Base-by-base conservation (phyloP, 1,284 basidiomycete species). In the Boletus sp. region DNA sequence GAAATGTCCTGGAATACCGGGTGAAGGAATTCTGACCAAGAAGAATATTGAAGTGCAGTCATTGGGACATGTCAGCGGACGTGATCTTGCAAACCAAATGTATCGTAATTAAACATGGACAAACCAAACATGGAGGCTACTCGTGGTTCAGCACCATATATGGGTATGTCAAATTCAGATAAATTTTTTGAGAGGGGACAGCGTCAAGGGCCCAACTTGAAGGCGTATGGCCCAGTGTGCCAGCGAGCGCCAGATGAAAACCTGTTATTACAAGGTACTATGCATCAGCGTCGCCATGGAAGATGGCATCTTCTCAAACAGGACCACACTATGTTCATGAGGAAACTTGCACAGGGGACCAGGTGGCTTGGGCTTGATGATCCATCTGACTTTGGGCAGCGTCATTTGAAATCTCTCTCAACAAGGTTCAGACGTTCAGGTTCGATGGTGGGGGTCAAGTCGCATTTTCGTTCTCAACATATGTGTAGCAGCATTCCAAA, bases 141-240 rank as follows among this genome's bases (percentile, higher is more conserved):
- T 75, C 72, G 51, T 79, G 76, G 62, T 80, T 80, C 61, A 78
- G 65, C 25, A 68, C 71, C 63, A 77, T 69, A 65, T 81, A 80
- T 5, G 80, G 79, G 61, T 81, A 81, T 52, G 74, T 61, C 52
- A 76, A 60, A 46, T 64, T 73, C 31, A 69, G 63, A 49, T 65
- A 58, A 31, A 58, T 58, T 65, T 65, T 73, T 56, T 63, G 65
- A 33, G 66, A 40, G 40, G 71, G 55, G 23, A 66, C 55, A 38
- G 68, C 43, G 40, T 74, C 75, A 44, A 70, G n/a, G n/a, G 33
- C 35, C 16, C 10, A 30, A 1, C 52, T 51, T 49, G 60, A 69
- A 21, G 66, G 65, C 1, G 57, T 37, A 16, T 55, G 27, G 6
- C 62, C 67, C 28, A 67, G 63, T 7, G 58, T 51, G 19, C 64